These are phyloP conservation scores for Crithidia thermophila DNA, from an alignment of 208 protist genomes.

Conservation along the genomic window DNA sequence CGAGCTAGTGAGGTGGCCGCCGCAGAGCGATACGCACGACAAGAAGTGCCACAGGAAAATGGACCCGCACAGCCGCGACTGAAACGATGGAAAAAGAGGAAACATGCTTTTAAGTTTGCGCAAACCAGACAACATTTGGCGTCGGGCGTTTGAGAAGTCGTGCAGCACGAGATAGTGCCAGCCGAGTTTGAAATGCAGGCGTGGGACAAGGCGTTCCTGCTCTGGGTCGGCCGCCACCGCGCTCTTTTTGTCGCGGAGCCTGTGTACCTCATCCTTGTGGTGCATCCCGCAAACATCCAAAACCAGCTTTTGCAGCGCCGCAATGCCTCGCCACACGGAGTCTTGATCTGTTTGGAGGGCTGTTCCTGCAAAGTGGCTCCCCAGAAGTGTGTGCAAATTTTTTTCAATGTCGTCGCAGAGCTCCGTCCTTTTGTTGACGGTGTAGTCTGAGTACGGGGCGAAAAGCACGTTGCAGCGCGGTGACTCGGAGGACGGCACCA, in stretches of 20 bases:
- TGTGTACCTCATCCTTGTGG: constrained; percentile 33
- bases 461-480: constrained; percentile 28
- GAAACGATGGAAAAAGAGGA: constrained; percentile 41
- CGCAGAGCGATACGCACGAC: constrained; percentile 34
- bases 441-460: constrained; percentile 16
- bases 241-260: constrained; percentile 24
- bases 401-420: constrained; percentile 21
- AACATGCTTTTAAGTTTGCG: constrained; percentile 34
- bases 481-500: constrained; percentile 6
- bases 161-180: constrained; percentile 67
- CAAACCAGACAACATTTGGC: constrained; percentile 46
- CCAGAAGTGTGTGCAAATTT: constrained; percentile 19
- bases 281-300: constrained; percentile 17
- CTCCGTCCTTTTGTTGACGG: background rate
- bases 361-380: constrained; percentile 23
- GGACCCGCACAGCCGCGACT: constrained; percentile 48
- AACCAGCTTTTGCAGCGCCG: constrained; percentile 21
- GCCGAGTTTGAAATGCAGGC: constrained; percentile 55
- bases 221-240: background rate
- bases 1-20: constrained; percentile 34
- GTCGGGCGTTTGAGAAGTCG: constrained; percentile 39
- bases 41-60: constrained; percentile 61
- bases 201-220: constrained; percentile 15
- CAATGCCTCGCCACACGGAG: constrained; percentile 20
- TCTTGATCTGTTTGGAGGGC: constrained; percentile 25